Evolutionary conservation across 2,329 filamentous ascomycete species (phyloP).

Genomic region (Xylaria multiplex): DNA sequence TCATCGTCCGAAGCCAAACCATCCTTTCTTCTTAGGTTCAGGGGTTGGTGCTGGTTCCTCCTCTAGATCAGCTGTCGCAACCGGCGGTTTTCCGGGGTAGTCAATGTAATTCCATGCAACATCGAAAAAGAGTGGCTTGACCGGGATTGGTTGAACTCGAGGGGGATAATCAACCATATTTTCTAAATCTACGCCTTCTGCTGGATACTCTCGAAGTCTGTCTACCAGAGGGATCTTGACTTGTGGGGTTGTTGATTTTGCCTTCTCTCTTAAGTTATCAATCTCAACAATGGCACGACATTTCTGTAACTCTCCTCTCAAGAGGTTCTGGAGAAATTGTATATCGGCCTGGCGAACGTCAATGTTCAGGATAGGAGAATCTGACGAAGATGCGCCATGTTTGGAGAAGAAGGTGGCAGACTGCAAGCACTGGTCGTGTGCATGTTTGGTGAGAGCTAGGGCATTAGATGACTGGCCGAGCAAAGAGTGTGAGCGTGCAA

Average conservation of each 20-base stretch:
- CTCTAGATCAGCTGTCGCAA: conserved; percentile 44
- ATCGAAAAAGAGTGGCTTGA: conserved; percentile 96
- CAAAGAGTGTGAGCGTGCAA: conserved; percentile 85
- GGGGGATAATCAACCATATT: conserved; percentile 91
- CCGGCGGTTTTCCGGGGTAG: conserved; percentile 74
- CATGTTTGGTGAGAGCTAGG: conserved; percentile 83
- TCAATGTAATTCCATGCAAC: conserved; percentile 98
- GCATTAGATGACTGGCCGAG: conserved; percentile 78
- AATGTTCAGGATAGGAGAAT: conserved; percentile 70
- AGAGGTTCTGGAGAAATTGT: conserved; percentile 66
- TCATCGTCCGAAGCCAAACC: conserved; percentile 77
- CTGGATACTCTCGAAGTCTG: conserved; percentile 78
- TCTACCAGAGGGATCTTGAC: conserved; percentile 72
- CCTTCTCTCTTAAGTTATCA: conserved; percentile 67
- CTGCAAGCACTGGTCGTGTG: conserved; percentile 68
- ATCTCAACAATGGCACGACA: conserved; percentile 88
- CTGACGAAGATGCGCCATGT: conserved; percentile 47
- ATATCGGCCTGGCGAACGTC: conserved; percentile 70
- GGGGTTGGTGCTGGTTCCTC: conserved; percentile 52
- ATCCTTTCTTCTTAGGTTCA: conserved; percentile 71
- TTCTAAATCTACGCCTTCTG: conserved; percentile 74
- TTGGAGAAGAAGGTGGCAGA: conserved; percentile 61
- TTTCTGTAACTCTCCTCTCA: conserved; percentile 79
- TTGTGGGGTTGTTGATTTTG: conserved; percentile 57
- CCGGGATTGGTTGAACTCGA: conserved; percentile 81